phyloP scores from a whole-genome alignment of 2,329 filamentous ascomycete species.

The Teratosphaeria nubilosa region DNA sequence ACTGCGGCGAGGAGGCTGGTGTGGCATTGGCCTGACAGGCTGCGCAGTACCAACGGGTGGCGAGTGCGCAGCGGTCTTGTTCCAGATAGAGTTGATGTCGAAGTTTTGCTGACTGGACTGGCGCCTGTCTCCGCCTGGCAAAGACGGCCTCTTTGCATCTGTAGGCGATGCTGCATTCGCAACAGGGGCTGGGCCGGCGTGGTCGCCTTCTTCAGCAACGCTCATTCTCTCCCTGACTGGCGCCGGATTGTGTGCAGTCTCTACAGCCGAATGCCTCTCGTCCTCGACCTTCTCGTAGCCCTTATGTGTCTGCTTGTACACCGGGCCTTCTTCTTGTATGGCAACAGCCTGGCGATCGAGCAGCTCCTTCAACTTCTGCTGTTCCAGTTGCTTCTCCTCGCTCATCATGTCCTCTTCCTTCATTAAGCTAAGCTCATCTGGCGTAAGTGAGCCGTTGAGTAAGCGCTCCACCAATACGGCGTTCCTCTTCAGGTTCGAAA shows the following conservation, averaged over 20 bases:
- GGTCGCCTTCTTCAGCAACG: slow-evolving; percentile 18
- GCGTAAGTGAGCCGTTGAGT: slow-evolving; percentile 59
- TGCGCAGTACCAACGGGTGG: slow-evolving; percentile 37
- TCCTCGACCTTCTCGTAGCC: slow-evolving; percentile 83
- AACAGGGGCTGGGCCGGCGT: slow-evolving; percentile 5
- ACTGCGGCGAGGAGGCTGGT: slow-evolving; percentile 31
- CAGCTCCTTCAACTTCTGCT: slow-evolving; percentile 64
- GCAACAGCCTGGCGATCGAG: slow-evolving; percentile 78
- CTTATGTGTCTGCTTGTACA: slow-evolving; percentile 84
- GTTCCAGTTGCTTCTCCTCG: slow-evolving; percentile 72
- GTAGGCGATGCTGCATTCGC: slow-evolving; percentile 2
- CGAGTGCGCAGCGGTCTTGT: slow-evolving; percentile 58
- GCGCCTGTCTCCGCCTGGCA: slow-evolving; percentile 5
- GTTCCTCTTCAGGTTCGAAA: slow-evolving; percentile 86
- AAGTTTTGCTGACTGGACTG: slow-evolving; percentile 42
- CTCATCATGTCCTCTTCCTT: slow-evolving; percentile 82
- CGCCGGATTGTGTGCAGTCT: slow-evolving; percentile 38
- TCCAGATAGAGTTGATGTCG: slow-evolving; percentile 78
- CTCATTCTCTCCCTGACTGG: slow-evolving; percentile 34
- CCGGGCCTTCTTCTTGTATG: slow-evolving; percentile 59
- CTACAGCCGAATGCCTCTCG: slow-evolving; percentile 41
- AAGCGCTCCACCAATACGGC: slow-evolving; percentile 64
- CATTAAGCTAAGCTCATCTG: slow-evolving; percentile 78
- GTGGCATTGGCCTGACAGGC: slow-evolving; percentile 32
- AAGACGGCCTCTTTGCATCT: slow-evolving; percentile 9